phyloP scores from a whole-genome alignment of 2,329 filamentous ascomycete genomes.

The Pseudogymnoascus sp. region DNA sequence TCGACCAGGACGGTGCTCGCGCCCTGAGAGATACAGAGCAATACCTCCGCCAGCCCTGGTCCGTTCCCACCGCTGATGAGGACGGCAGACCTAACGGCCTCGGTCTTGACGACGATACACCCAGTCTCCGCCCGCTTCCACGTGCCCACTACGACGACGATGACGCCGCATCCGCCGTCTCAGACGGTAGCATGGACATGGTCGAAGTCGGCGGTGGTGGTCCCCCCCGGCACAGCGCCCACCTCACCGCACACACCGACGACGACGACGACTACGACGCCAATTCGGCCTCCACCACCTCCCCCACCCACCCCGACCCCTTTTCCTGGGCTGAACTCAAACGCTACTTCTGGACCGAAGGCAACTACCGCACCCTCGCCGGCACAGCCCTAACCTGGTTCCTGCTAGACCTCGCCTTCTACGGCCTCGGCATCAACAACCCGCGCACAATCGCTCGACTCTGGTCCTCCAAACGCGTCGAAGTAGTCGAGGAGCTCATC shows the following conservation, averaged over 20 bases:
- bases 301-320: constrained; percentile 54
- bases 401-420: constrained; percentile 55
- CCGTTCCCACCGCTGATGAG: not conserved
- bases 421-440: constrained; percentile 66
- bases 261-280: not conserved
- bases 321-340: constrained; percentile 49
- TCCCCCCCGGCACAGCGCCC: not conserved
- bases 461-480: constrained; percentile 54
- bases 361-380: constrained; percentile 65
- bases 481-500: constrained; percentile 31
- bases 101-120: not conserved
- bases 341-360: constrained; percentile 53
- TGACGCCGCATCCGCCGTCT: not conserved
- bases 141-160: not conserved
- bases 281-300: constrained; percentile 41
- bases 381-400: constrained; percentile 79
- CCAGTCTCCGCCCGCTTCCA: not conserved
- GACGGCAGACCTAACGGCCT: not conserved
- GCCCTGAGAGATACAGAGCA: constrained; percentile 45
- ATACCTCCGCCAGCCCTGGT: not conserved
- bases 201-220: not conserved
- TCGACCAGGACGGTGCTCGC: constrained; percentile 50
- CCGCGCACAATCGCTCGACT: constrained; percentile 62
- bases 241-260: not conserved
- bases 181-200: not conserved